These are phyloP conservation scores for Chamaecrista fasciculata DNA, from an alignment of 306 rosid genomes.

Conservation along the genomic window DNA sequence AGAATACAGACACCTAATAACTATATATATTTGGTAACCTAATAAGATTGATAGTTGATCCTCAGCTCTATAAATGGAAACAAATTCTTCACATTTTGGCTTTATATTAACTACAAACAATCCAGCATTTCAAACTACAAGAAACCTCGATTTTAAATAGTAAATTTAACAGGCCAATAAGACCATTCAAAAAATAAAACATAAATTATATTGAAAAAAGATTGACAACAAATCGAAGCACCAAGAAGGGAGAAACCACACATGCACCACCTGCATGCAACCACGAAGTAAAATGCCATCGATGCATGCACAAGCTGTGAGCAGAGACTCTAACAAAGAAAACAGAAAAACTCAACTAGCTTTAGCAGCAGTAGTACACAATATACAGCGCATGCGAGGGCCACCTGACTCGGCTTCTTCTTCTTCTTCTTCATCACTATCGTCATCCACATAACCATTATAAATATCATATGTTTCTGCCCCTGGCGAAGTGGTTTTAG, in stretches of 20 bases:
- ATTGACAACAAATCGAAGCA: slow-evolving; percentile 23
- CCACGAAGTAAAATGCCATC: slow-evolving; percentile 22
- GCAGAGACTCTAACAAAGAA: neutral
- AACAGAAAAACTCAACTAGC: slow-evolving; percentile 42
- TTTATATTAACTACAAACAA: neutral
- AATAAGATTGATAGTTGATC: no score
- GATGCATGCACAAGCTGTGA: slow-evolving; percentile 30
- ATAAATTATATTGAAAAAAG: slow-evolving; percentile 14
- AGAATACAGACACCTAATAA: no score
- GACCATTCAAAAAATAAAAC: neutral
- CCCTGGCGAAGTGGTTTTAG: slow-evolving; percentile 36
- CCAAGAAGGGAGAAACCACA: slow-evolving; percentile 2
- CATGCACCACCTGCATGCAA: neutral
- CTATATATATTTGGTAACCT: no score
- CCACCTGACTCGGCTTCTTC: slow-evolving; percentile 41
- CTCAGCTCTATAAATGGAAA: no score
- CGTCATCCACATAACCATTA: slow-evolving; percentile 50
- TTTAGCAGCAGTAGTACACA: slow-evolving; percentile 94
- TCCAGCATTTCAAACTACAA: neutral
- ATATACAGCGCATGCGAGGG: slow-evolving; percentile 83
- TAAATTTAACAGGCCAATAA: neutral
- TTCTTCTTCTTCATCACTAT: slow-evolving; percentile 35
- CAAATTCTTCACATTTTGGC: no score
- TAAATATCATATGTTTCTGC: slow-evolving; percentile 37
- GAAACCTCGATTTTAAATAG: neutral